Base-by-base conservation (phyloP, 225 moss, liverwort and hornwort genomes). In the Thuidium tamariscinum region DNA sequence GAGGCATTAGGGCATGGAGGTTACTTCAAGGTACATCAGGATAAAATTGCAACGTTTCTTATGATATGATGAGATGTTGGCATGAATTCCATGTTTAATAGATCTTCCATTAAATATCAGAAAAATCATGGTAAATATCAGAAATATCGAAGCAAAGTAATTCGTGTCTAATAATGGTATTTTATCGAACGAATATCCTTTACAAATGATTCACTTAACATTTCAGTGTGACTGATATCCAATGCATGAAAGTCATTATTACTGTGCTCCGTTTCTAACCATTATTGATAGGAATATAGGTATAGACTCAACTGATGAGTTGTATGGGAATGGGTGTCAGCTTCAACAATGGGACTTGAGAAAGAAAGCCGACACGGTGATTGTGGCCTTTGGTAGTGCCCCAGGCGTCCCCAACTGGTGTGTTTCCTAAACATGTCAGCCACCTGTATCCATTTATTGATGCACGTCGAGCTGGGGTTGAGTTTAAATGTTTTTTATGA, bases 331-430 rank as follows among this genome's bases (percentile, higher is more conserved):
- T 85, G 75, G 81, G 57, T 87, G 39, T 44, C 93, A 96, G 91
- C 90, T 92, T 79, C 92, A 95, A 84, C 90, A 80, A 61, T 94
- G 94, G 90, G 84, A 88, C 60, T 69, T 59, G 44, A 79, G 73
- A 77, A 85, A 79, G 89, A 94, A 91, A 87, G 90, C 88, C 81
- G 91, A 91, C 70, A 91, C 73, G 22, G 89, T 95, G 82, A 93
- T 97, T 83, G 95, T 95, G 83, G 95, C 97, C 75, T 97, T 95
- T 88, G 97, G 97, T 62, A 95, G 97, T 79, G 95, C 97, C 65
- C 97, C 97, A 10, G 94, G 94, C 74, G 94, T 97, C 86, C 97
- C 95, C 81, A 97, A 97, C 80, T 97, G 97, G 97, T 96, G 81
- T 88, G 89, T 84, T 76, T 57, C 44, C 65, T 75, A 17, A 75